These are phyloP conservation scores for Picochlorum sp. DNA, from an alignment of 139 green algal species.

Conservation along the genomic window DNA sequence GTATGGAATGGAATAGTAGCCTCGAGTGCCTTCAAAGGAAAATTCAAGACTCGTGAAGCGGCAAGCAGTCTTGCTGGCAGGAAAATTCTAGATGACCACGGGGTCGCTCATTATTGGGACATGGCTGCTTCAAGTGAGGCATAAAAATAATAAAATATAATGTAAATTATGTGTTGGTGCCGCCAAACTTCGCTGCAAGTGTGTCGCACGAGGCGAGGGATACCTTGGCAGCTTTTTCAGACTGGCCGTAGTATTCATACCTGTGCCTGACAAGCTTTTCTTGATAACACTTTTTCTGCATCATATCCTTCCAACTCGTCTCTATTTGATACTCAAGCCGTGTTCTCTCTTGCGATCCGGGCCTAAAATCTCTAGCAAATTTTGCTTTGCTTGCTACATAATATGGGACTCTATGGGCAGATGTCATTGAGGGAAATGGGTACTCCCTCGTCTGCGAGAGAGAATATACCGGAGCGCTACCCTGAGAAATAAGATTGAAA, in stretches of 20 bases:
- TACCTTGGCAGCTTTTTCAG: conserved; percentile 19
- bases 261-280: conserved; percentile 21
- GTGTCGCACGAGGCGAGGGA: conserved; percentile 18
- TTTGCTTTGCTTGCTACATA: conserved; percentile 10
- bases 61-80: conserved; percentile 28
- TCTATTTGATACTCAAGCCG: conserved; percentile 27
- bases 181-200: conserved; percentile 7
- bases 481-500: conserved; percentile 34
- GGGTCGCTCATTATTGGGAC: conserved; percentile 82
- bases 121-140: conserved; percentile 36
- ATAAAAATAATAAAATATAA: conserved; percentile 17
- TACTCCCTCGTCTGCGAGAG: conserved; percentile 20
- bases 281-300: conserved; percentile 34
- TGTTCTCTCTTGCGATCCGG: conserved; percentile 10
- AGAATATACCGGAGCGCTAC: conserved; percentile 18
- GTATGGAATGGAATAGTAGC: conserved; percentile 64
- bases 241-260: conserved; percentile 24
- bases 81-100: conserved; percentile 41
- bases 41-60: conserved; percentile 50
- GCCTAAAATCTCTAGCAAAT: conserved; percentile 13
- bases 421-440: neutral
- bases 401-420: conserved; percentile 22
- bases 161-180: neutral
- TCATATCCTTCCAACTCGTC: conserved; percentile 12
- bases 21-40: conserved; percentile 44